Base-by-base conservation (phyloP, 768 basidiomycete species). In the Amanita rubescens region DNA sequence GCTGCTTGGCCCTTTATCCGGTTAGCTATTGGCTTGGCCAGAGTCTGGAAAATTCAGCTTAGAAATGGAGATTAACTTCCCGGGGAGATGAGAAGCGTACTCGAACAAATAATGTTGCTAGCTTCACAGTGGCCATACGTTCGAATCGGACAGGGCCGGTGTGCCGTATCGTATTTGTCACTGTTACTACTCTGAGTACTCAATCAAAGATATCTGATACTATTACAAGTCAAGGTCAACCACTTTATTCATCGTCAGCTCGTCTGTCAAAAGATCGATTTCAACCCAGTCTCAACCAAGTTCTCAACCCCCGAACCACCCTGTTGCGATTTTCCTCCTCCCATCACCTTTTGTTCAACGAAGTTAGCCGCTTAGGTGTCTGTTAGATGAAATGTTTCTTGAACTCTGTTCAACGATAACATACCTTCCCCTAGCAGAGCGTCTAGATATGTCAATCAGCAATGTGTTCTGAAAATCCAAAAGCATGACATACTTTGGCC, bases 11-110 rank as follows among this genome's bases (percentile, higher is more conserved):
- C 72, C 68, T 83, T 90, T 43, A 91, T 69, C 48, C 75, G 75
- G 27, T 74, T 68, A 49, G 84, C 83, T 58, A 91, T 88, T 48
- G 90, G 89, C 69, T 90, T 91, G 49, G 89, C 88, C 63, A 90
- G 65, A n/a, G 88, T 91, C 88, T 90, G 54, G 32, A 10, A 32
- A 33, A 56, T 27, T 37, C 46, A 38, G 51, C 41, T 56, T 34
- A 55, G 46, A 25, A 12, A 37, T 41, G 42, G 15, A 24, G 12
- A 14, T 15, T 59, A 17, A 22, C 10, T 17, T 11, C 30, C 53
- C n/a, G n/a, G n/a, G n/a, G 43, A 49, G 25, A 22, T 11, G 2
- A 25, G 27, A 32, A 25, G 20, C 51, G 34, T 70, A 84, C 85
- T 63, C 86, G 77, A 60, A 90, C 87, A 46, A 79, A 61, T n/a